Evolutionary conservation across 345 rosid genomes (phyloP).

Genomic region (Populus davidiana): DNA sequence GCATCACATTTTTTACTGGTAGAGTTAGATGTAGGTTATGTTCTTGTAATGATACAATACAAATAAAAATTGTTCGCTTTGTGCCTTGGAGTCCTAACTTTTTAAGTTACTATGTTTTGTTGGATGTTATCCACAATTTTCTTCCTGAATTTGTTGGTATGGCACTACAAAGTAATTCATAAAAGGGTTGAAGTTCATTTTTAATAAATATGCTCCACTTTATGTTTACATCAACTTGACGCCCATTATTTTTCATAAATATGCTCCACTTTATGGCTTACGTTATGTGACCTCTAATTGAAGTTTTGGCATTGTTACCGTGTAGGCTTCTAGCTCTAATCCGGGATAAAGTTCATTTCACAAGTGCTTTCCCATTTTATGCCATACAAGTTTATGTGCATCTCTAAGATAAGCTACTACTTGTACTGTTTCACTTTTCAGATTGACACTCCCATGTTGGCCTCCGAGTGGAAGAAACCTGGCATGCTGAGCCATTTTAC

Average conservation of each 20-base stretch:
- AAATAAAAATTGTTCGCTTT: not conserved
- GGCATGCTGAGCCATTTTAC: constrained; percentile 82
- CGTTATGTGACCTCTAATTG: not conserved
- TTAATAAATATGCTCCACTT: not conserved
- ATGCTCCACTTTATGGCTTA: not conserved
- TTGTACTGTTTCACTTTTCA: constrained; percentile 38
- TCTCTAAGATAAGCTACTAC: constrained; percentile 10
- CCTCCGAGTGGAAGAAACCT: constrained; percentile 79
- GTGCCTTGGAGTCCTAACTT: not conserved
- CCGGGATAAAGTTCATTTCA: not conserved
- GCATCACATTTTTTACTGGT: not conserved
- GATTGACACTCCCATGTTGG: constrained; percentile 93
- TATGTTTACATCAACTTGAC: not conserved
- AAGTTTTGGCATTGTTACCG: not conserved
- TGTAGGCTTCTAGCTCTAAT: not conserved
- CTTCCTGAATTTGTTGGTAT: too few species aligned
- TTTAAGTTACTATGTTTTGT: too few species aligned
- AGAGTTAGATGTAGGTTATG: not conserved
- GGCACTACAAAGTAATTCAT: not conserved
- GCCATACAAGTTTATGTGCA: constrained; percentile 7
- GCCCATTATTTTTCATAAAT: not conserved
- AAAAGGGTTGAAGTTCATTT: constrained; percentile 2
- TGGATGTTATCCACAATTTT: too few species aligned
- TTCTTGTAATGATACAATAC: not conserved
- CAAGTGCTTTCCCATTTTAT: not conserved